Evolutionary conservation across 495 filamentous ascomycete species (phyloP), one percentile per base, ranked within the genome.

Genomic region (Sphaerosporella brunnea): DNA sequence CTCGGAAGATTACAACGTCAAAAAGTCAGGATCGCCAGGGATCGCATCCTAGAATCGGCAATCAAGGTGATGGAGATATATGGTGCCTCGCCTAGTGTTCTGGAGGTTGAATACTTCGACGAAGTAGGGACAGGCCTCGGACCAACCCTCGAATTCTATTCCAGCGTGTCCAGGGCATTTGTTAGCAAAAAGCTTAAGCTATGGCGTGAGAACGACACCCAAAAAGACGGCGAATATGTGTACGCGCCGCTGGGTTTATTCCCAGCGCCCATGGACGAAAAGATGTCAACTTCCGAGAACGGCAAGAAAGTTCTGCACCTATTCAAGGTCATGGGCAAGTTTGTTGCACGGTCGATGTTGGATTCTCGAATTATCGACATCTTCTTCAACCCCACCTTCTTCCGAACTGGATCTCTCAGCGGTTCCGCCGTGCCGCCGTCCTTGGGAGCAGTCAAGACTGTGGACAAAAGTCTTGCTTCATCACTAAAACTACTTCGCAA

Each of bases 51-150:
- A 2, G 92, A 99, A 56, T 95, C 92, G 20, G 92, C 92, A 0
- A 71, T 93, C 58, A 99, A 96, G 62, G 92, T 99, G n/a, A 95
- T 99, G 92, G 90, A 99, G 52, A 76, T 96, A 4, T 99, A 99
- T 61, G 92, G 92, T 1, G 82, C 83, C 2, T 95, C 87, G 3
- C 80, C 90, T 28, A 96, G 92, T 62, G 79, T 94, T 38, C 69
- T 99, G 1, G 92, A 99, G 58, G 87, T 99, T 16, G 92, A 99
- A 58, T 99, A 99, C 56, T 99, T 96, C 56, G 90, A 96, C 52
- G 92, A 99, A 65, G 92, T 96, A 35, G 92, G 92, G 40, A 96
- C 92, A 35, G 92, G 92, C 32, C 70, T 99, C 36, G 92, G 92
- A 0, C 92, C 92, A 13, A 99, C 92, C 7, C 72, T 99, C 18